Percentiles rank a stretch among this genome's conserved stretches.
phyloP scores from a whole-genome alignment of 2,329 filamentous ascomycete species.

The Paramyrothecium sp. region DNA sequence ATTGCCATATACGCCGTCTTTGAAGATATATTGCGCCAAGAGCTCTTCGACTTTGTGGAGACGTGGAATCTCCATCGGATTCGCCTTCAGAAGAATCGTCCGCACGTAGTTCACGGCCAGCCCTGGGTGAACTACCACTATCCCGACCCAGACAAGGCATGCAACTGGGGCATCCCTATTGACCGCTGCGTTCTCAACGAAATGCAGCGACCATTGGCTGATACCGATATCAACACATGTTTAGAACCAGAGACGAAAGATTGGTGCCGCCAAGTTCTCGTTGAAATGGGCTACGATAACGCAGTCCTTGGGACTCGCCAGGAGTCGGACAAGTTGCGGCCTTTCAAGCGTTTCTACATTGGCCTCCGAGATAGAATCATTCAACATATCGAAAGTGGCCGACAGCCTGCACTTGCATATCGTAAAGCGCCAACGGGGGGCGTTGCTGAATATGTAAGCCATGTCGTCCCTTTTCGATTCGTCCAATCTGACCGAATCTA shows the following conservation, averaged over 20 bases:
- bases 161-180: too few species aligned
- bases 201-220: constrained; percentile 1
- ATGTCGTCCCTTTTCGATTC: not conserved
- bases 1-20: constrained; percentile 7
- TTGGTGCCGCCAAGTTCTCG: not conserved
- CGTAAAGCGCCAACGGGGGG: not conserved
- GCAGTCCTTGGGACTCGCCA: not conserved
- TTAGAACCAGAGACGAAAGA: constrained; percentile 1
- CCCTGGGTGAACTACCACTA: constrained; percentile 7
- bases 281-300: not conserved
- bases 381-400: too few species aligned
- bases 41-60: too few species aligned
- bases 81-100: too few species aligned
- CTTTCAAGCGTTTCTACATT: constrained; percentile 1
- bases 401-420: not conserved
- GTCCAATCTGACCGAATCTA: not conserved
- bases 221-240: constrained; percentile 1
- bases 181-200: constrained; percentile 1
- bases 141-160: constrained; percentile 4
- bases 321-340: not conserved
- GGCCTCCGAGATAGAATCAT: not conserved
- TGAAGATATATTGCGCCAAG: too few species aligned
- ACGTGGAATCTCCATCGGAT: too few species aligned
- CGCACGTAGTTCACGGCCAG: constrained; percentile 3
- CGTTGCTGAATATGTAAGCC: not conserved